Percentiles rank a stretch among this genome's conserved stretches.
Conservation (phyloP, 2,329 filamentous ascomycete species). For the Drechslerella dactyloides region DNA sequence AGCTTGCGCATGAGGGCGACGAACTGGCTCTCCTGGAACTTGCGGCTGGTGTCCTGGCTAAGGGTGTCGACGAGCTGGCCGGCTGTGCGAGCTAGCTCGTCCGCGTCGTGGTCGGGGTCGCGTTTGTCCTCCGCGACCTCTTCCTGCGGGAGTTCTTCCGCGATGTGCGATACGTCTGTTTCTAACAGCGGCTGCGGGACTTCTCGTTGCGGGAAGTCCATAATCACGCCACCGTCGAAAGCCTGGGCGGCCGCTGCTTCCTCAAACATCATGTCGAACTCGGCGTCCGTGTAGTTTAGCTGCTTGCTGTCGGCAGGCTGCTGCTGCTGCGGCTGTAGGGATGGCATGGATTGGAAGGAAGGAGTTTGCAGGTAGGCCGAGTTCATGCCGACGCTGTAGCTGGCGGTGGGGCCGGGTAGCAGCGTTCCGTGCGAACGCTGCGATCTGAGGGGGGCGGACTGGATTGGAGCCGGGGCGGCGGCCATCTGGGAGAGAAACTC, state of each 20-base stretch:
- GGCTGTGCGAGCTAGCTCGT: constrained; percentile 75
- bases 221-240: constrained; percentile 7
- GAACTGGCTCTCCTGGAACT: constrained; percentile 81
- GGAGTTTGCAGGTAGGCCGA: constrained; percentile 1
- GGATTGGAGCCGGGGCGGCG: constrained; percentile 24
- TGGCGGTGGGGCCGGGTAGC: background rate
- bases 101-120: constrained; percentile 62
- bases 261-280: constrained; percentile 51
- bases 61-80: constrained; percentile 73
- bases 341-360: constrained; percentile 6
- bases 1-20: constrained; percentile 77
- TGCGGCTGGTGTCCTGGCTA: constrained; percentile 70
- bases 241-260: constrained; percentile 25
- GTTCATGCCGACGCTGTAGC: constrained; percentile 17
- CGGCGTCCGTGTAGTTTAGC: constrained; percentile 42
- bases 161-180: background rate
- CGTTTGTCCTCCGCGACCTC: constrained; percentile 54
- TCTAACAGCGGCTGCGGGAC: constrained; percentile 20
- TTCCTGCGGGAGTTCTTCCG: constrained; percentile 34
- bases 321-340: background rate
- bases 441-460: background rate
- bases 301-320: constrained; percentile 9
- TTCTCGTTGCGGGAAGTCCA: constrained; percentile 32
- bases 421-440: constrained; percentile 19
- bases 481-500: constrained; percentile 56